Evolutionary conservation across 192 early-diverging fungal genomes (phyloP), one percentile per base, ranked within the genome.

Genomic region (Podila clonocystis): DNA sequence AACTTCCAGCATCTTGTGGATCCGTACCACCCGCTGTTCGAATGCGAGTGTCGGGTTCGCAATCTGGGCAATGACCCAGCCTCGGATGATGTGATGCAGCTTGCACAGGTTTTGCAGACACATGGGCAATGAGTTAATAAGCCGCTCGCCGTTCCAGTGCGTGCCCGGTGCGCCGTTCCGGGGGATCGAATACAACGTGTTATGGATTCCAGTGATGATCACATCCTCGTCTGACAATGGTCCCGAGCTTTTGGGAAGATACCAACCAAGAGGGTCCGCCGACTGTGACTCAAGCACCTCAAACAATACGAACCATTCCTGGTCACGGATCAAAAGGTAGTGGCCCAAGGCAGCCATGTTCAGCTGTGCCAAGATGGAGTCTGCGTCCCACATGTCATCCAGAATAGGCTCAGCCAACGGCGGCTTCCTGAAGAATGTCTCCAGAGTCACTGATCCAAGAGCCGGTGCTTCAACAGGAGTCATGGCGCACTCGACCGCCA

Each of bases 11-110:
- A 91, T 90, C 67, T 80, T 87, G 66, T 91, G 85, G 19, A 94
- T 88, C 9, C 89, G 82, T 0, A 76, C 75, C 1, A 89, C 84
- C n/a, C 93, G 85, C 60, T 82, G 78, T 15, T 86, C 65, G 30
- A 86, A 74, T 41, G 86, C 66, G 52, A 91, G 79, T 0, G 70
- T 67, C 0, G 85, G 79, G 20, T 86, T 78, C 4, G 88, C 70
- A 49, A 94, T 74, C 69, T 94, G 88, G 1, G 84, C 74, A 52
- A 90, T 90, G 3, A 90, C 87, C 91, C 92, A 94, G 5, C 87
- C 86, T 9, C 91, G 89, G 61, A 94, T 91, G 22, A 85, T 76
- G 65, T 87, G 88, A 67, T 94, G 92, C 60, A 92, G 83, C 63
- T 85, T 87, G 61, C 89, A 88, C 58, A 94, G 74, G 41, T 84